phyloP scores from a whole-genome alignment of 352 stramenopile species.

The Pythium folliculosum region DNA sequence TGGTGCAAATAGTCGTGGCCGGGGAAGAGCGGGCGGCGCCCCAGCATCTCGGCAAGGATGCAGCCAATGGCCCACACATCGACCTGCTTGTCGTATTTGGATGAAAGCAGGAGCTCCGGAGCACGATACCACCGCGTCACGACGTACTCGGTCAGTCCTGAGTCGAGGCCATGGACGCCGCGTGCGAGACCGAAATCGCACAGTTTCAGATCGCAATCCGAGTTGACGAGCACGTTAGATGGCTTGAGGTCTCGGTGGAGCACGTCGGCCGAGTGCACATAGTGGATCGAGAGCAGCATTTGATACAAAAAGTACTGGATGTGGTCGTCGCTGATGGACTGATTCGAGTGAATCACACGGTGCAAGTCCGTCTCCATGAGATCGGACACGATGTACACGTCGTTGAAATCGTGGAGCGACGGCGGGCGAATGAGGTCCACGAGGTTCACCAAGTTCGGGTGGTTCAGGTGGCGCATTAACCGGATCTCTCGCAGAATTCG shows the following conservation, averaged over 20 bases:
- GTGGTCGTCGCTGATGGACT: conserved; percentile 84
- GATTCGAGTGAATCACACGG: conserved; percentile 89
- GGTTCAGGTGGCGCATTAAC: conserved; percentile 86
- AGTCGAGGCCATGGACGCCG: conserved; percentile 84
- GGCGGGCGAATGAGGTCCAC: conserved; percentile 77
- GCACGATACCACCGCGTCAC: conserved; percentile 91
- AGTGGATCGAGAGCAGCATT: conserved; percentile 95
- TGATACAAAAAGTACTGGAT: conserved; percentile 92
- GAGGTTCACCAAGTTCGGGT: conserved; percentile 83
- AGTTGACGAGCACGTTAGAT: conserved; percentile 89
- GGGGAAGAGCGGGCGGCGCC: conserved; percentile 80
- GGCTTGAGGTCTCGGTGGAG: conserved; percentile 89
- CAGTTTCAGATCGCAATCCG: conserved; percentile 89
- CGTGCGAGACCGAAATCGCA: conserved; percentile 93
- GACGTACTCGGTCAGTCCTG: conserved; percentile 88
- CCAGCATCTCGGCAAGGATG: conserved; percentile 87
- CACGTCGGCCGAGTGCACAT: conserved; percentile 97
- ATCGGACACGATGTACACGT: conserved; percentile 91
- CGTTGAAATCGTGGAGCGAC: conserved; percentile 87
- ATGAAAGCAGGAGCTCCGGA: conserved; percentile 91
- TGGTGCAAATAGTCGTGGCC: conserved; percentile 88
- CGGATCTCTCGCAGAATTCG: conserved; percentile 88
- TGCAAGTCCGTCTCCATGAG: conserved; percentile 93
- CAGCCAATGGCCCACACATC: conserved; percentile 89
- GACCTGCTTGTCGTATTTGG: conserved; percentile 89